Conservation (phyloP, 176 grass and related monocot genomes). For the Cenchrus fungigraminus region DNA sequence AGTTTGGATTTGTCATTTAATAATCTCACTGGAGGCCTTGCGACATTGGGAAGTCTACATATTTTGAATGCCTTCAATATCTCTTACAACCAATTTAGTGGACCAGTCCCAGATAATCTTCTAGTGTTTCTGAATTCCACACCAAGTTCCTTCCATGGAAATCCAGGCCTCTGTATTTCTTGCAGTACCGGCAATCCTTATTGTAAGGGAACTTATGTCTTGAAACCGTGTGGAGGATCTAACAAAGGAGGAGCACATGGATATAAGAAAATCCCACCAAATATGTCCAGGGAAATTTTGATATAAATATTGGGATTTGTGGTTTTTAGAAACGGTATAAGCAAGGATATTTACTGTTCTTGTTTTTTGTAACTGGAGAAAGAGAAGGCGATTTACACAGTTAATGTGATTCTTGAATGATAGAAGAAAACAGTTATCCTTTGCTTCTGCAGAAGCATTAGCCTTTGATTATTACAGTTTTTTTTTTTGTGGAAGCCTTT, state of each 20-base stretch:
- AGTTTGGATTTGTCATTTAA: conserved; percentile 84
- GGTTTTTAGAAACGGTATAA: too few relatives aligned
- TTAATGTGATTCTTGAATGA: too few relatives aligned
- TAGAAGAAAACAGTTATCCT: too few relatives aligned
- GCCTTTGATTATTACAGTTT: too few relatives aligned
- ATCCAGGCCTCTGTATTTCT: conserved; percentile 63
- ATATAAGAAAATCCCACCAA: too few relatives aligned
- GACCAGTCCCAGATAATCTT: conserved; percentile 59
- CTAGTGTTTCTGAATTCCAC: conserved; percentile 52
- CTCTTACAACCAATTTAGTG: conserved; percentile 73
- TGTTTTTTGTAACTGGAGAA: too few relatives aligned
- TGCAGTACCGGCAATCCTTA: conserved; percentile 41
- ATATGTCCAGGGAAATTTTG: too few relatives aligned
- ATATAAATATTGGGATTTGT: too few relatives aligned
- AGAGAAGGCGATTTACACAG: too few relatives aligned
- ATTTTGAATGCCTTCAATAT: conserved; percentile 58
- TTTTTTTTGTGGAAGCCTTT: too few relatives aligned
- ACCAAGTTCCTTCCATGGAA: conserved; percentile 70
- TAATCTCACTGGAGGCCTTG: conserved; percentile 63
- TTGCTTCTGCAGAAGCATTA: too few relatives aligned
- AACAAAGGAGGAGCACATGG: conserved; percentile 33
- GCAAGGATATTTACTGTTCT: too few relatives aligned
- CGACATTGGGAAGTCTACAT: conserved; percentile 44
- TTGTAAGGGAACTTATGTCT: conserved; percentile 43
- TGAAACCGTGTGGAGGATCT: conserved; percentile 47